phyloP scores from a whole-genome alignment of 1,139 yeast genomes.

The Eremothecium sinecaudum region DNA sequence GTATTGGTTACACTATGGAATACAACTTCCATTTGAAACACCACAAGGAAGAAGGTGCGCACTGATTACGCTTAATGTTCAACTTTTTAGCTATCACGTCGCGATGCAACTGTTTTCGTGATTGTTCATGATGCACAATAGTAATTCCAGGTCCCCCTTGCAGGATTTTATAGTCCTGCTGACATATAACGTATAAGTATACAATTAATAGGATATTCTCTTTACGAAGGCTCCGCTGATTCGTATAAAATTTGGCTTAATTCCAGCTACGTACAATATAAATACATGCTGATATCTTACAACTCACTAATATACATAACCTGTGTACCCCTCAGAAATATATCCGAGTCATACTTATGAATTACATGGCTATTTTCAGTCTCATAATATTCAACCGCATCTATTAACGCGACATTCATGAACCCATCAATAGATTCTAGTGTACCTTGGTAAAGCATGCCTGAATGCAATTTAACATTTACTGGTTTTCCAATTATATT shows the following conservation, averaged over 20 bases:
- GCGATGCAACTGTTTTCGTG: no score
- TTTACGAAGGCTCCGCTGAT: no score
- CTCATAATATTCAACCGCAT: conserved; percentile 51
- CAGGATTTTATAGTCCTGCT: no score
- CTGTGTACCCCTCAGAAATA: conserved; percentile 89
- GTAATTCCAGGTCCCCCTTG: no score
- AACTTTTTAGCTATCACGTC: no score
- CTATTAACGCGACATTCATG: conserved; percentile 86
- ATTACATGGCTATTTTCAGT: conserved; percentile 43
- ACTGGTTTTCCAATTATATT: conserved; percentile 75
- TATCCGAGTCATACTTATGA: conserved; percentile 67
- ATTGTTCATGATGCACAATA: no score
- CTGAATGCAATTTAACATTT: conserved; percentile 75
- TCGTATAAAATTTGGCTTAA: background rate
- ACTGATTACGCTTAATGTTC: no score
- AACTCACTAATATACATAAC: conserved; percentile 47
- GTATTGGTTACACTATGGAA: conserved; percentile 84
- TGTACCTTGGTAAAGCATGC: conserved; percentile 67
- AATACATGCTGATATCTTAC: conserved; percentile 7
- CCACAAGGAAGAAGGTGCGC: conserved; percentile 35
- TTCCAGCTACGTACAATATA: conserved; percentile 1
- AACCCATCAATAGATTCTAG: conserved; percentile 92
- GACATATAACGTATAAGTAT: no score
- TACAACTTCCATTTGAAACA: conserved; percentile 81
- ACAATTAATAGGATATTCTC: no score